These are phyloP conservation scores for Ailanthus altissimus DNA, from an alignment of 345 rosid species.

Conservation along the genomic window DNA sequence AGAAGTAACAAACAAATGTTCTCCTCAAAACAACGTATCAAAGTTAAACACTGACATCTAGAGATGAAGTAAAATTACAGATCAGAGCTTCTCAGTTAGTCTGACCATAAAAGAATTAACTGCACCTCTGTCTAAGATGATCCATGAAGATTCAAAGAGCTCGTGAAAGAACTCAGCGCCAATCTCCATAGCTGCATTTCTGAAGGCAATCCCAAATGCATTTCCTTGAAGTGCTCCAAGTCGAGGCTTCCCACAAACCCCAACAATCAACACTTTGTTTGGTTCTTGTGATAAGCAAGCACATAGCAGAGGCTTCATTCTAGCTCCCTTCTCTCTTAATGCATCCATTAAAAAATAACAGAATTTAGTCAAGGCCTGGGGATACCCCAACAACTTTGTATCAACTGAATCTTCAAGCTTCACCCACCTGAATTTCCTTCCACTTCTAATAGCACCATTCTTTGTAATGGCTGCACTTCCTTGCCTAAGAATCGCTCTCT, in stretches of 20 bases:
- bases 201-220: constrained; percentile 84
- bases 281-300: constrained; percentile 76
- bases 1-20: constrained; percentile 17
- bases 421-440: constrained; percentile 95
- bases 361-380: constrained; percentile 91
- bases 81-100: constrained; percentile 81
- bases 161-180: constrained; percentile 90
- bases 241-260: constrained; percentile 90
- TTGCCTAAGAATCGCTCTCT: constrained; percentile 86
- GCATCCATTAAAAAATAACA: constrained; percentile 98
- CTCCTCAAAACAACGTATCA: not conserved
- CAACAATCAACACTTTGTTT: constrained; percentile 77
- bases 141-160: constrained; percentile 98
- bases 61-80: not conserved
- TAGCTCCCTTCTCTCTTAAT: constrained; percentile 88
- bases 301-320: constrained; percentile 87
- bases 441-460: constrained; percentile 82
- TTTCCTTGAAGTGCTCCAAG: constrained; percentile 92
- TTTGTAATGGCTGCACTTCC: constrained; percentile 91
- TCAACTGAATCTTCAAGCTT: constrained; percentile 84
- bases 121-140: constrained; percentile 66
- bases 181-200: constrained; percentile 80
- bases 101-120: constrained; percentile 88
- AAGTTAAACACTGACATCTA: constrained; percentile 13
- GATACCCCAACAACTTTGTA: constrained; percentile 77